Base-by-base conservation (phyloP, 352 stramenopile species). In the Phytopythium chamaehyphon region DNA sequence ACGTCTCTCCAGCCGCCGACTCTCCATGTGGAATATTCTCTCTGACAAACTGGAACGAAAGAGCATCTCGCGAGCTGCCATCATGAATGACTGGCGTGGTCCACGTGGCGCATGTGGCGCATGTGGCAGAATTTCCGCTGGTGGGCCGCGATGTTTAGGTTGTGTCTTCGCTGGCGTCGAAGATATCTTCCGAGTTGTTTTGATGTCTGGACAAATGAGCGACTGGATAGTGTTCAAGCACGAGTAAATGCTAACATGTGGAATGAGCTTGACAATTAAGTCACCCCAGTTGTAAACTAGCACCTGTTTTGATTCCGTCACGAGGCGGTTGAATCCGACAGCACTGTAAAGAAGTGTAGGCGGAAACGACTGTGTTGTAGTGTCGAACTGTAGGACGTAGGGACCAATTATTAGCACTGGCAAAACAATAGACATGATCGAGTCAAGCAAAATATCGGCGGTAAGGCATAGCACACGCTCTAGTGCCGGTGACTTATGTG, bases 301-400 rank as follows among this genome's bases (percentile, higher is more conserved):
- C 19, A 71, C 40, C 31, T 71, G 59, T 6, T 47, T 55, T 19
- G 44, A 54, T 43, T 64, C 62, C 35, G 47, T 53, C 6, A 69
- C 56, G n/a, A 69, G 19, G 33, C 58, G 51, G 48, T 56, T 51
- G 46, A 61, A 64, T 54, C 61, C 57, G 15, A 26, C 28, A n/a
- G 48, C 50, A 43, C 43, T 54, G 37, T 69, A 69, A 12, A 69
- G 33, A 5, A 51, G 22, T 14, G 28, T 31, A 7, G 33, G 3
- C 0, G 48, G 19, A 19, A 61, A 62, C 8, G 33, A 26, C 28
- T 40, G 23, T 6, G 19, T 19, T 5, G 26, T 33, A 7, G 40
- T 21, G 44, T 69, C 39, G n/a, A 63, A 66, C 14, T n/a, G 35
- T 1, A 42, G 10, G 2, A 37, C 18, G 28, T 66, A 69, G 6